Evolutionary conservation across 345 rosid species (phyloP), one percentile per base, ranked within the genome.

Genomic region (Ceriops zippeliana): DNA sequence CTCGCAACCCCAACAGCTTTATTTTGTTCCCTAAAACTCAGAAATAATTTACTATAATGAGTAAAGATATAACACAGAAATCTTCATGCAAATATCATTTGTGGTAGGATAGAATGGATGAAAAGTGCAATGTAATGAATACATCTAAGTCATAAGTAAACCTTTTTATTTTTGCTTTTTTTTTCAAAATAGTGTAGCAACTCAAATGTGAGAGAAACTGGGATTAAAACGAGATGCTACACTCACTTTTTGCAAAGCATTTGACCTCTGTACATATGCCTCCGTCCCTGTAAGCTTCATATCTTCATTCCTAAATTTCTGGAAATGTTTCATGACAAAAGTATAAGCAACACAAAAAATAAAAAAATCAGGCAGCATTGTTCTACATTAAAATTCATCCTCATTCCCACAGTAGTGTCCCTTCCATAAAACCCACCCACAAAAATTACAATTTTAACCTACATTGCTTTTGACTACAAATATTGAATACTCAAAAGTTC

Each of bases 291-390:
- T 91, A 71, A 85, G 84, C 69, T 95, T 82, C 81, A 78, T 77
- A 77, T 91, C 98, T 78, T 95, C 99, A 72, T 95, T 91, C 84
- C 88, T 85, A 78, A 95, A 95, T 87, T 85, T 95, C 98, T 91
- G 92, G 30, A 72, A 72, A 42, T 42, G 49, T 42, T 42, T 42
- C 1, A 42, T 15, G 4, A 5, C 60, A 70, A 8, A 58, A n/a
- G 1, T 0, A 31, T 31, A 60, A 75, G 76, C 17, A 54, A 26
- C 20, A 35, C 65, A 9, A 65, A 52, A 58, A 5, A 2, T n/a
- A n/a, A 47, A 2, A 47, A 58, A 63, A 20, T 49, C 13, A 38
- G 16, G 16, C 16, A 38, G 47, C 16, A 38, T 38, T 38, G 4
- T 38, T 16, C 46, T 38, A 10, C 46, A 38, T 38, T 37, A 10